These are phyloP conservation scores for Yamadazyma philogaea DNA, from an alignment of 805 yeast genomes.

Conservation along the genomic window DNA sequence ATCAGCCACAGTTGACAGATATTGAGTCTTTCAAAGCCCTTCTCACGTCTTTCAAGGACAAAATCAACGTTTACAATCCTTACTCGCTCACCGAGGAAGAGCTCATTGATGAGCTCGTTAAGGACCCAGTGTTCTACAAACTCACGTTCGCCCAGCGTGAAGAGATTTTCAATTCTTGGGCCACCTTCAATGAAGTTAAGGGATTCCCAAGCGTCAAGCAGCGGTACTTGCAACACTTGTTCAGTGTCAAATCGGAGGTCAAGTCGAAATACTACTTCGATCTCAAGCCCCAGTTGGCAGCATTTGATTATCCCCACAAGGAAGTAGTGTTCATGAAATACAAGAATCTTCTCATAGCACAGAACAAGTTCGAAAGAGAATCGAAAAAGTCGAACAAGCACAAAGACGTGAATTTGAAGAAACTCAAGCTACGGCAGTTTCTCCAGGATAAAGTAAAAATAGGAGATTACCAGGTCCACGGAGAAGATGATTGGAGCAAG, in stretches of 20 bases:
- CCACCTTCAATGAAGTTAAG: conserved; percentile 2
- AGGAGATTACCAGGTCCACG: conserved; percentile 3
- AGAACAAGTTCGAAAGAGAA: conserved; percentile 25
- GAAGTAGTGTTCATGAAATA: conserved; percentile 23
- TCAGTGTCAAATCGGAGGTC: conserved; percentile 27
- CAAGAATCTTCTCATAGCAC: conserved; percentile 27
- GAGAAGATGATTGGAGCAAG: conserved; percentile 19
- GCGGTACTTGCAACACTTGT: conserved; percentile 23
- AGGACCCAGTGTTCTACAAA: conserved; percentile 27
- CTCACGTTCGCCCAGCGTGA: conserved; percentile 21
- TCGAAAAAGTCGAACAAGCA: conserved; percentile 16
- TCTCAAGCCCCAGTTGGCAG: conserved; percentile 18
- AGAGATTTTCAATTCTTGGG: conserved; percentile 27
- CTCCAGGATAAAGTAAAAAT: conserved; percentile 8
- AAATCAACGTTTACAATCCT: conserved; percentile 33
- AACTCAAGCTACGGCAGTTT: conserved; percentile 23
- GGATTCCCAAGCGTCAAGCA: conserved; percentile 18
- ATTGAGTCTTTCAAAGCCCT: conserved; percentile 20
- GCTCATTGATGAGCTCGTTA: conserved; percentile 24
- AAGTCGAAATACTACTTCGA: conserved; percentile 26
- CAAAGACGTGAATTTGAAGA: conserved; percentile 27
- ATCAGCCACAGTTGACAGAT: neutral
- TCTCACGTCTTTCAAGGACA: conserved; percentile 21
- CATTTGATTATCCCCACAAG: conserved; percentile 14
- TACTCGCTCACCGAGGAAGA: conserved; percentile 40